Evolutionary conservation across 2,329 filamentous ascomycete species (phyloP).

Genomic region (Fusarium subglutinans): DNA sequence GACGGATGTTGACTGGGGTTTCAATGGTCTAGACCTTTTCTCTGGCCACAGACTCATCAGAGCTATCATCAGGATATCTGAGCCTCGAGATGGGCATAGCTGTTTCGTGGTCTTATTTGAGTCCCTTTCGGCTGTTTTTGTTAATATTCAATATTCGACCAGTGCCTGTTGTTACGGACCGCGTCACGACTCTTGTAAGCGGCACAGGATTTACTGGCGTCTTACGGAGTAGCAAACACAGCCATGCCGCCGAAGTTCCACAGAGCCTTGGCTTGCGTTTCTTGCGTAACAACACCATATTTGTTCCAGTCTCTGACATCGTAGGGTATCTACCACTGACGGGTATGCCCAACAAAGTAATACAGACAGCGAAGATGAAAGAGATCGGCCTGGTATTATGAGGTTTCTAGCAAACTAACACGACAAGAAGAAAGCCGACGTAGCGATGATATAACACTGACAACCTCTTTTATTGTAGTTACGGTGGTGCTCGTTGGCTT

Average conservation of each 20-base stretch:
- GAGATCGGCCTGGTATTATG: slow-evolving; percentile 7
- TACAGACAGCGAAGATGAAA: neutral
- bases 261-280: slow-evolving; percentile 27
- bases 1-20: slow-evolving; percentile 33
- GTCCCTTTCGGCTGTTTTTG: neutral
- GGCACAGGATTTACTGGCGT: slow-evolving; percentile 12
- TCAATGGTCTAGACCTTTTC: slow-evolving; percentile 35
- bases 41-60: neutral
- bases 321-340: slow-evolving; percentile 5
- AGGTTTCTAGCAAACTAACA: slow-evolving; percentile 6
- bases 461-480: slow-evolving; percentile 11
- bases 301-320: slow-evolving; percentile 25
- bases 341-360: neutral
- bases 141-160: neutral
- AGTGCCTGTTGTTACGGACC: neutral
- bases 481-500: slow-evolving; percentile 9
- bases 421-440: slow-evolving; percentile 9
- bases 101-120: neutral
- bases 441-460: neutral
- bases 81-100: neutral
- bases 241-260: slow-evolving; percentile 32
- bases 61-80: slow-evolving; percentile 9
- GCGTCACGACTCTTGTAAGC: slow-evolving; percentile 11
- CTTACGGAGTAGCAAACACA: slow-evolving; percentile 12
- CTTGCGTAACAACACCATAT: slow-evolving; percentile 33